Conservation (phyloP, 176 grass and related monocot species). For the Avena sativa region DNA sequence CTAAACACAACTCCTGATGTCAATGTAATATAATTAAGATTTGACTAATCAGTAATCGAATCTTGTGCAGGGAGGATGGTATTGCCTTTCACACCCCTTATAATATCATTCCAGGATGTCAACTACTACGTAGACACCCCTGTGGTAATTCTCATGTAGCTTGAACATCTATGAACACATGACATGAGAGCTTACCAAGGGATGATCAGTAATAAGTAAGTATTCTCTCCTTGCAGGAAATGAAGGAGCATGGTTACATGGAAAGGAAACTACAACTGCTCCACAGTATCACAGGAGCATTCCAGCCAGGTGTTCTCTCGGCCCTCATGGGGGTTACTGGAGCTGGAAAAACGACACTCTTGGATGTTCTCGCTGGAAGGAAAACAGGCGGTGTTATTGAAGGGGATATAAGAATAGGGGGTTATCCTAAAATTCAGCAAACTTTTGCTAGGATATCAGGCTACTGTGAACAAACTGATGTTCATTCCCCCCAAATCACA, state of each 20-base stretch:
- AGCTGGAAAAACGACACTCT: constrained; percentile 82
- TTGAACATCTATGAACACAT: not conserved
- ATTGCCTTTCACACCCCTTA: constrained; percentile 80
- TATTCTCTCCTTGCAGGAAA: constrained; percentile 53
- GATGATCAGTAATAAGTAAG: not conserved
- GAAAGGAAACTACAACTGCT: constrained; percentile 70
- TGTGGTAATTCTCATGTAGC: constrained; percentile 46
- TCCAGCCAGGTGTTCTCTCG: constrained; percentile 68
- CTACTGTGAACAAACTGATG: constrained; percentile 77
- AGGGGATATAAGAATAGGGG: constrained; percentile 78
- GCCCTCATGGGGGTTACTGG: constrained; percentile 81
- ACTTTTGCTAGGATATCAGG: constrained; percentile 85
- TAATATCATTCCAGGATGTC: constrained; percentile 73
- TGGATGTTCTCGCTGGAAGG: constrained; percentile 82
- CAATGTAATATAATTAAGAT: not conserved
- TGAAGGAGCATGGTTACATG: constrained; percentile 65
- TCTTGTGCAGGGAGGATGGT: constrained; percentile 68
- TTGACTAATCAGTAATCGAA: constrained; percentile 4
- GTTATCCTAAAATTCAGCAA: constrained; percentile 74
- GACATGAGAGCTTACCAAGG: not conserved
- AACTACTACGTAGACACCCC: constrained; percentile 86
- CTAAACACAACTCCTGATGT: not conserved
- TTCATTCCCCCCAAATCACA: constrained; percentile 80
- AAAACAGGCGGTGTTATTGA: constrained; percentile 75
- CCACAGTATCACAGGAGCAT: constrained; percentile 70